Evolutionary conservation across 495 filamentous ascomycete species (phyloP), one percentile per base, ranked within the genome.

Genomic region (Xylaria castorea): DNA sequence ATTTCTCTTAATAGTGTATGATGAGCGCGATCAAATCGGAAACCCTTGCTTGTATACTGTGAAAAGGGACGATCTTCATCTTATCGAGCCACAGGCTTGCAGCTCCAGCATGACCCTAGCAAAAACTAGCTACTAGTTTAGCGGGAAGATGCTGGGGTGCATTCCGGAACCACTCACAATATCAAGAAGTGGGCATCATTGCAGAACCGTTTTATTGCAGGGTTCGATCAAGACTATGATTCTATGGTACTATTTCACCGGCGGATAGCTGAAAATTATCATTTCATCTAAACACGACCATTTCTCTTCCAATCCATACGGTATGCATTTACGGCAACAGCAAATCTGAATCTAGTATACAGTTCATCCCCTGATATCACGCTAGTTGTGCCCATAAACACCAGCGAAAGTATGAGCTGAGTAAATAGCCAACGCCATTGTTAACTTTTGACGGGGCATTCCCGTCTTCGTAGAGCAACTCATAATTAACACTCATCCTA

Each of bases 51-150:
- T 14, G 40, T 48, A 36, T 34, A 18, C 25, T 50, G 42, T 20
- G 22, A 20, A 22, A 22, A 9, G 20, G 3, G 64, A 53, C 53
- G 64, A 67, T 67, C 64, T 32, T 67, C 46, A 67, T 67, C 64
- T 67, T 30, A 50, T 46, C 30, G 2, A 48, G 63, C 25, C 25
- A 48, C 32, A 66, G 46, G 14, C 60, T 58, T 58, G 51, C 22
- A n/a, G 12, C 55, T 14, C 57, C 57, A 61, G 2, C 27, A 4
- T 18, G 25, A 38, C 57, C 55, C 55, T 36, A 12, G 57, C 20
- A 27, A 1, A 44, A 44, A 42, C 22, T 20, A 30, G 36, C 8
- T 64, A 11, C 6, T 66, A 22, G 63, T 6, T 66, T 50, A 9
- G 34, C 63, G 63, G 63, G 30, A 25, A 6, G 38, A 30, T 66